phyloP scores from a whole-genome alignment of 2,329 filamentous ascomycete species.

The Nigrospora osmanthi region DNA sequence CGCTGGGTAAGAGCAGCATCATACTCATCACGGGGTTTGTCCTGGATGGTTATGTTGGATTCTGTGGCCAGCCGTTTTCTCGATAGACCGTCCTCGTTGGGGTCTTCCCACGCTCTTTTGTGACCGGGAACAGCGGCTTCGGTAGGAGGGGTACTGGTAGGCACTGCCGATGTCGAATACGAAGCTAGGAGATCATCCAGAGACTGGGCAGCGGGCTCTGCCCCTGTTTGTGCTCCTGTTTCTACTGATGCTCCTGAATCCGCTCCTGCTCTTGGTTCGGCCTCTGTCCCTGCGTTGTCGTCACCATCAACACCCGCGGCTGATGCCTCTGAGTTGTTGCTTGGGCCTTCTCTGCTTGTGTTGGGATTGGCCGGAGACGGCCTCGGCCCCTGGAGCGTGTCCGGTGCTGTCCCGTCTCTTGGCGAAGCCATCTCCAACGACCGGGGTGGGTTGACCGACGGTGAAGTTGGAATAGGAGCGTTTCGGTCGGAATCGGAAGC shows the following conservation, averaged over 20 bases:
- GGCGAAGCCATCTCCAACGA: neutral
- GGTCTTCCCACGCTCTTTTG: neutral
- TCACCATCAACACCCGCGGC: neutral
- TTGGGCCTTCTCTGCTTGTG: neutral
- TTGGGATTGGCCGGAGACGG: neutral
- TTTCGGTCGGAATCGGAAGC: neutral
- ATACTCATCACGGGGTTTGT: no score
- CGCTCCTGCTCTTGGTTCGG: neutral
- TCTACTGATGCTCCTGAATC: no score
- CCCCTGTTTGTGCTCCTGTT: neutral
- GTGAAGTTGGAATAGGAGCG: neutral
- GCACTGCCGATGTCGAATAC: neutral
- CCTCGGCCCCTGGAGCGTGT: neutral
- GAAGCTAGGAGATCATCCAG: neutral
- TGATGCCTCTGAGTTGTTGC: neutral
- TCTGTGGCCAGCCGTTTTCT: neutral
- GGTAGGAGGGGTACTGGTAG: neutral
- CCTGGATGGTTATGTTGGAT: neutral
- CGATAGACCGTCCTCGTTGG: neutral
- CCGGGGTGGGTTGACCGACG: neutral
- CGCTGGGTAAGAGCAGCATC: neutral
- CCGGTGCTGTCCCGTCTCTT: neutral
- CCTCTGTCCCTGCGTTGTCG: neutral
- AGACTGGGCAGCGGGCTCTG: neutral
- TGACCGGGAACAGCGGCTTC: no score